Percentiles rank a stretch among this genome's conserved stretches.
Evolutionary conservation across 1,139 yeast species (phyloP).

Genomic region (Kodamaea fungicola): DNA sequence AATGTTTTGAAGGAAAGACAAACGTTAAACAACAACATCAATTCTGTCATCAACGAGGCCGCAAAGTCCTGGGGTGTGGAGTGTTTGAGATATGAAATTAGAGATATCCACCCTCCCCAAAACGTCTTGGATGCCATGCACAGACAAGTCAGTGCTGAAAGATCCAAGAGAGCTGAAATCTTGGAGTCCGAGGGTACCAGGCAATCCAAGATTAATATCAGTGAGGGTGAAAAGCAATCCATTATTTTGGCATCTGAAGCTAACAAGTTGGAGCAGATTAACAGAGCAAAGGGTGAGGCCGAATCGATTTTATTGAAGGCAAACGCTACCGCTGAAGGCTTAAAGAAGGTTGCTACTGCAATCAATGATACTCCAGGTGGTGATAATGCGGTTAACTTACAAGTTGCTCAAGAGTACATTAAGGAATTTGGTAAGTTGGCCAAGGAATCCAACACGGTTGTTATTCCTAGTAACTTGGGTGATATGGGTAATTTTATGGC

Average conservation of each 20-base stretch:
- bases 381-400: constrained; percentile 69
- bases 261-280: constrained; percentile 55
- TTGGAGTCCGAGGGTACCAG: constrained; percentile 83
- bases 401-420: constrained; percentile 81
- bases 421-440: constrained; percentile 81
- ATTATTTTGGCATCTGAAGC: constrained; percentile 73
- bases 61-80: constrained; percentile 84
- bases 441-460: constrained; percentile 74
- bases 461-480: constrained; percentile 72
- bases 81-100: constrained; percentile 80
- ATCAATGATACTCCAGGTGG: constrained; percentile 70
- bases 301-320: constrained; percentile 65
- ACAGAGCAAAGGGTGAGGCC: constrained; percentile 67
- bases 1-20: constrained; percentile 76
- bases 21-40: constrained; percentile 66
- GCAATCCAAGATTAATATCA: constrained; percentile 73
- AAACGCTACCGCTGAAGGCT: constrained; percentile 74
- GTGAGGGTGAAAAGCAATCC: constrained; percentile 76
- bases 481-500: constrained; percentile 76
- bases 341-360: constrained; percentile 61
- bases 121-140: constrained; percentile 91
- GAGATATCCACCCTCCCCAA: constrained; percentile 85
- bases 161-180: constrained; percentile 83
- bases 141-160: constrained; percentile 82
- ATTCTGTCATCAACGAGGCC: constrained; percentile 78